Percentiles rank a stretch among this genome's conserved stretches.
phyloP scores from a whole-genome alignment of 352 stramenopile genomes.

The Blastocystis sp. region DNA sequence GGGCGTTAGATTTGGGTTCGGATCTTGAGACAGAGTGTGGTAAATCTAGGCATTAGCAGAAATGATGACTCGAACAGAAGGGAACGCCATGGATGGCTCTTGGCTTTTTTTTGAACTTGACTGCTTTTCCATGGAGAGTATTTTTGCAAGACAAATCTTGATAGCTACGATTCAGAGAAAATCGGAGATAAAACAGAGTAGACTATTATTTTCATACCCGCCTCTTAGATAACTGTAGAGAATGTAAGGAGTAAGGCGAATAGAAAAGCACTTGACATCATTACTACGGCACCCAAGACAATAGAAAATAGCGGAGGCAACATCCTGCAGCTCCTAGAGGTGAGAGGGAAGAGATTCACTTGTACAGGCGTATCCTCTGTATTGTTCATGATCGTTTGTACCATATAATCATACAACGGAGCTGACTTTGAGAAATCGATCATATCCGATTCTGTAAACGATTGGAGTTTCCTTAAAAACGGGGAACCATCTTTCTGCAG shows the following conservation, averaged over 20 bases:
- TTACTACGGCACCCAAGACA: not conserved
- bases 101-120: not conserved
- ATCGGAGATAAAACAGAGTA: not conserved
- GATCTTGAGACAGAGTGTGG: not conserved
- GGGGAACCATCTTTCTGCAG: not conserved
- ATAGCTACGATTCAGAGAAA: not conserved
- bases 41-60: not conserved
- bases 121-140: not conserved
- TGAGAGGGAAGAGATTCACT: not conserved
- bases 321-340: not conserved
- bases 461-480: not conserved
- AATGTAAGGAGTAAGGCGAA: not conserved
- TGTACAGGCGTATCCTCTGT: not conserved
- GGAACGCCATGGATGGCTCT: not conserved
- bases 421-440: not conserved
- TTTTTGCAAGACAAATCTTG: constrained; percentile 1
- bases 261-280: constrained; percentile 17
- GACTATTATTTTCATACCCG: not conserved
- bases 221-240: constrained; percentile 15
- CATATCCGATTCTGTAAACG: not conserved
- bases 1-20: not conserved
- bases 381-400: not conserved
- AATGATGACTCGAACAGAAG: not conserved
- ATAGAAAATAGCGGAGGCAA: not conserved
- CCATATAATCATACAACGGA: not conserved